Percentiles rank a stretch among this genome's conserved stretches.
phyloP scores from a whole-genome alignment of 768 basidiomycete species.

The Kwoniella pini region DNA sequence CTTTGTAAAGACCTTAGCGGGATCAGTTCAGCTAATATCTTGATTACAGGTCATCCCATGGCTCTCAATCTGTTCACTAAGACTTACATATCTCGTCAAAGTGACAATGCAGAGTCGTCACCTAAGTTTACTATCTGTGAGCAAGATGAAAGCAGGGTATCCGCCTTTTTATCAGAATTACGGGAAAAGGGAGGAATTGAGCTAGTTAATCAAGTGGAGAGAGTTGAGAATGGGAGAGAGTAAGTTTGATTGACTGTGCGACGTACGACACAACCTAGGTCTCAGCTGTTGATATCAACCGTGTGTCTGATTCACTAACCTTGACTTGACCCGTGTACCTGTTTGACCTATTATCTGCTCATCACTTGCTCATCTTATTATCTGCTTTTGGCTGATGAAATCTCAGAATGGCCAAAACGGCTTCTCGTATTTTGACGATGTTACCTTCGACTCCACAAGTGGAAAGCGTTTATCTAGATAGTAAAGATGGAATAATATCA shows the following conservation, averaged over 20 bases:
- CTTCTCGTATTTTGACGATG: constrained; percentile 75
- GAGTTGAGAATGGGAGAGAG: constrained; percentile 36
- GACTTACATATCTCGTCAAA: constrained; percentile 30
- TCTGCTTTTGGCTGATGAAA: too few relatives aligned
- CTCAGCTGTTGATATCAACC: too few relatives aligned
- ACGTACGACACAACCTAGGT: too few relatives aligned
- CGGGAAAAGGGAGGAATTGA: constrained; percentile 32
- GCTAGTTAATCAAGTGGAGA: constrained; percentile 26
- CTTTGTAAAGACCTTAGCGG: too few relatives aligned
- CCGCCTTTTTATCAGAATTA: constrained; percentile 32
- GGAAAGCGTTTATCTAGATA: constrained; percentile 66
- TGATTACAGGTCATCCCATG: constrained; percentile 43
- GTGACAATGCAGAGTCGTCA: neutral
- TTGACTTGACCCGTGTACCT: too few relatives aligned
- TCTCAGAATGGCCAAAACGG: constrained; percentile 45
- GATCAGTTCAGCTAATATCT: neutral
- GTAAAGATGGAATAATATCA: constrained; percentile 65
- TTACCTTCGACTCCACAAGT: constrained; percentile 90
- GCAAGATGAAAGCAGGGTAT: constrained; percentile 30
- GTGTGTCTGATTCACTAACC: too few relatives aligned
- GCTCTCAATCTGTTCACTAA: constrained; percentile 50
- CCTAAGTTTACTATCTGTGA: constrained; percentile 40
- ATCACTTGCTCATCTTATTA: too few relatives aligned
- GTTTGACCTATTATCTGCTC: too few relatives aligned
- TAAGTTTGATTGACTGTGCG: constrained; percentile 19